Percentiles rank a stretch among this genome's conserved stretches.
Conservation (phyloP, 768 basidiomycete genomes). For the Lanmaoa rubissima region DNA sequence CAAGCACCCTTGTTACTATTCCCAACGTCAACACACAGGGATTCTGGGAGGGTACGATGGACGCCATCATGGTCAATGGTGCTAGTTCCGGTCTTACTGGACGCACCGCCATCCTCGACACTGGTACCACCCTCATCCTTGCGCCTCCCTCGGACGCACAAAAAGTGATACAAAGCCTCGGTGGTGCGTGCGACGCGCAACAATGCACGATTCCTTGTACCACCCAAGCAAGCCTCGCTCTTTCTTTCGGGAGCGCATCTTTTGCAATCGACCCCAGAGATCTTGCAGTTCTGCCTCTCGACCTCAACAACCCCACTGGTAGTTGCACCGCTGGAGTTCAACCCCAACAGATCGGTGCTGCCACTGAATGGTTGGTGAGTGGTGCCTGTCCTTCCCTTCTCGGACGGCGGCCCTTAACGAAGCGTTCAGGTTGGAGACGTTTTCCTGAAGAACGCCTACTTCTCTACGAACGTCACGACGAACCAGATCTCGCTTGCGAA, state of each 20-base stretch:
- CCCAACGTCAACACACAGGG: constrained; percentile 62
- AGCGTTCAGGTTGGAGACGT: constrained; percentile 56
- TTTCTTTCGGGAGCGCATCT: constrained; percentile 54
- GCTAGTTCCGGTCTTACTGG: constrained; percentile 46
- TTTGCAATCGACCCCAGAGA: constrained; percentile 69
- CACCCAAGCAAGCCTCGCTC: constrained; percentile 47
- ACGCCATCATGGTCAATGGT: constrained; percentile 58
- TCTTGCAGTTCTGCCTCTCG: constrained; percentile 55
- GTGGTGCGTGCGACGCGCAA: constrained; percentile 48
- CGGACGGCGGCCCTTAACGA: background rate
- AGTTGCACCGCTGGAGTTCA: constrained; percentile 72
- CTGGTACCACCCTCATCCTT: constrained; percentile 46
- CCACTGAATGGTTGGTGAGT: constrained; percentile 67
- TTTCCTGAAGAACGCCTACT: constrained; percentile 77
- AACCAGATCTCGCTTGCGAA: constrained; percentile 62
- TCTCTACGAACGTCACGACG: constrained; percentile 57
- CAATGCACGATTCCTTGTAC: constrained; percentile 68
- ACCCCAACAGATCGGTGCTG: constrained; percentile 56
- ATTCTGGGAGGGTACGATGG: constrained; percentile 79
- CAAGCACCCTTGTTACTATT: constrained; percentile 54
- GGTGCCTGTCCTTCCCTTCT: background rate
- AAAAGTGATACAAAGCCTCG: constrained; percentile 57
- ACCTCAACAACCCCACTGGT: constrained; percentile 50
- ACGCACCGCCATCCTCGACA: constrained; percentile 69
- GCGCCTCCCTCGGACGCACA: constrained; percentile 48